Evolutionary conservation across 805 yeast species (phyloP), one percentile per base, ranked within the genome.

Genomic region (Yamadazyma tumulicola): DNA sequence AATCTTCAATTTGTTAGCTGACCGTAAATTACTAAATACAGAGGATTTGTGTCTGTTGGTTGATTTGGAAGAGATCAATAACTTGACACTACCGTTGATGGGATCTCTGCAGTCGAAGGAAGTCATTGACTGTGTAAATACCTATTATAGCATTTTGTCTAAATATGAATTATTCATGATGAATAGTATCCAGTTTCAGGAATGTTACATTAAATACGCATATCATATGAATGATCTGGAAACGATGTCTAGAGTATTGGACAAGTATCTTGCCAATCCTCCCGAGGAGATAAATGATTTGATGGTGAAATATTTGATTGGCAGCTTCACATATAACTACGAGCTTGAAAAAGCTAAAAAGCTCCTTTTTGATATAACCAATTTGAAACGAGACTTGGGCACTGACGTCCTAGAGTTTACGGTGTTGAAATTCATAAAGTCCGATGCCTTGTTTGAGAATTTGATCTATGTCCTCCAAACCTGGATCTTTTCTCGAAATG

Each of bases 161-260:
- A 7, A 24, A 7, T 24, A 24, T 24, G 32, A 28, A 28, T 21
- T 21, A 3, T 29, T 22, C 26, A 25, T 38, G 21, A 19, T 19
- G 5, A 12, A 17, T 9, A 32, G 31, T 12, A 5, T n/a, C 7
- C 11, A 6, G 12, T 42, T 39, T 30, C 39, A 36, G 17, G 39
- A 39, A 13, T 15, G 7, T 3, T 55, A 51, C 28, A 57, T 61
- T 7, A 61, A 64, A 60, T 38, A 61, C 12, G 53, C 64, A 30
- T 66, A 59, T 42, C 67, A 66, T 44, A 46, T 45, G 45, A 58
- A 61, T 29, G 64, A 66, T 30, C 17, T 57, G 10, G 44, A 47
- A 12, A 41, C 50, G 6, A 25, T 34, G 5, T 10, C n/a, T 1
- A 10, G 19, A 2, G 21, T 38, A 12, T 17, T 37, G 4, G 39